Conservation (phyloP, 768 basidiomycete species). For the Tylopilus subfusipes region DNA sequence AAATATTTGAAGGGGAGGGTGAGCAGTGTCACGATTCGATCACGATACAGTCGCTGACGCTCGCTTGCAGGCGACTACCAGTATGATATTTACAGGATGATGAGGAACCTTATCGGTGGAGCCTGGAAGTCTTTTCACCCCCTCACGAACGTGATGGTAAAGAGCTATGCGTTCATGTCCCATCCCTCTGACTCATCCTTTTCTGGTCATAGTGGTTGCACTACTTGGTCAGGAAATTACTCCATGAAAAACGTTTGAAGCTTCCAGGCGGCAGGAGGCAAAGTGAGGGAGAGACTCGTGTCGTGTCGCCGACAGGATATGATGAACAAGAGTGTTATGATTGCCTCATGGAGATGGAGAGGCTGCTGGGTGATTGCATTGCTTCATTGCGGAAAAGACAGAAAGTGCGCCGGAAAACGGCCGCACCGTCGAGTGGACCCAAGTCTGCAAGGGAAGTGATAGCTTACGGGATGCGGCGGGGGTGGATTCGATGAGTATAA, state of each 20-base stretch:
- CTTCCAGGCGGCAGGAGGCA: constrained; percentile 45
- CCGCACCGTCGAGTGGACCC: constrained; percentile 14
- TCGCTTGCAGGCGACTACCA: constrained; percentile 73
- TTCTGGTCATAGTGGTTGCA: constrained; percentile 76
- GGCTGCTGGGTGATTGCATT: constrained; percentile 49
- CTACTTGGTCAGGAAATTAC: constrained; percentile 71
- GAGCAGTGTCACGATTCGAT: constrained; percentile 10
- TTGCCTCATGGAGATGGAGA: constrained; percentile 64
- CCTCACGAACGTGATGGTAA: constrained; percentile 86
- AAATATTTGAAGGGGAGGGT: constrained; percentile 92
- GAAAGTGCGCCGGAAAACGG: constrained; percentile 37
- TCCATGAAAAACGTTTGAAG: constrained; percentile 66
- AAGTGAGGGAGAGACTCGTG: constrained; percentile 12
- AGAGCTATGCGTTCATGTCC: constrained; percentile 16
- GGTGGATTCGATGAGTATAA: constrained; percentile 48
- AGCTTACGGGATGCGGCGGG: constrained; percentile 53
- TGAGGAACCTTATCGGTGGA: constrained; percentile 58
- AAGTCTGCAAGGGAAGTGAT: constrained; percentile 60
- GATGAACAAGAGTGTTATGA: constrained; percentile 68
- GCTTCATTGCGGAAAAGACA: constrained; percentile 32
- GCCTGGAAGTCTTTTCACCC: constrained; percentile 79
- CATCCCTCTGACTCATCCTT: constrained; percentile 9
- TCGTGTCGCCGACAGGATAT: constrained; percentile 37
- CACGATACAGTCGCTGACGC: constrained; percentile 7
- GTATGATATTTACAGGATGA: constrained; percentile 91